These are phyloP conservation scores for Pseudevernia furfuracea DNA, from an alignment of 495 filamentous ascomycete genomes.

Conservation along the genomic window DNA sequence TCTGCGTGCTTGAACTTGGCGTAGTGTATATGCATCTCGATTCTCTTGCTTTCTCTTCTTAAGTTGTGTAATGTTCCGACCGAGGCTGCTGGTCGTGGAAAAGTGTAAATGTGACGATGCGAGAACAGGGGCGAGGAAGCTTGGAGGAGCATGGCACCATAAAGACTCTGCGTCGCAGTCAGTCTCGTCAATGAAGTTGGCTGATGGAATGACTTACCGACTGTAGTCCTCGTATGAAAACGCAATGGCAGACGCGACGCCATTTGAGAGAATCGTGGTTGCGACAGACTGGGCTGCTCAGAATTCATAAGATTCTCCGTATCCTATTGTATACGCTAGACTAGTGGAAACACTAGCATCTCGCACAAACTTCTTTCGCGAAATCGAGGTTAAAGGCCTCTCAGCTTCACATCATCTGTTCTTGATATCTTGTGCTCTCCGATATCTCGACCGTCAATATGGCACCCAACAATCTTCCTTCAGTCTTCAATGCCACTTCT, in stretches of 20 bases:
- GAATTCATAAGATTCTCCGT: not conserved
- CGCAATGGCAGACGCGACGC: conserved; percentile 12
- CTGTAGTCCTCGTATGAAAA: not conserved
- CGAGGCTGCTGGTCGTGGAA: conserved; percentile 15
- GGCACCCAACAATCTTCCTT: conserved; percentile 86
- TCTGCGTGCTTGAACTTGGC: conserved; percentile 70
- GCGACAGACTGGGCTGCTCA: not conserved
- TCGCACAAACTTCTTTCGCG: conserved; percentile 19
- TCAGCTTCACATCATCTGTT: not conserved
- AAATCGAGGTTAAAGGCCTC: not conserved
- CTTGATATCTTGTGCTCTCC: conserved; percentile 38
- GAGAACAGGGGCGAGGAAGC: conserved; percentile 24
- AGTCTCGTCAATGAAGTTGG: not conserved
- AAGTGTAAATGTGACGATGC: conserved; percentile 11
- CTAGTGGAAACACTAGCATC: conserved; percentile 4
- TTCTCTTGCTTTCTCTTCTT: conserved; percentile 34
- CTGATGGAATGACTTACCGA: not conserved
- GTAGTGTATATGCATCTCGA: conserved; percentile 59
- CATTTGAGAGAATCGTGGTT: not conserved
- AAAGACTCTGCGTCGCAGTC: conserved; percentile 12
- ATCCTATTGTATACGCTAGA: not conserved
- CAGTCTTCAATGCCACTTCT: conserved; percentile 75
- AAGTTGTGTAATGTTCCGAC: not conserved
- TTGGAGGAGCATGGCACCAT: conserved; percentile 18
- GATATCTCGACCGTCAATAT: conserved; percentile 63